A percentile compares a stretch with the other conserved stretches of the same genome.
phyloP scores from a whole-genome alignment of 1,284 basidiomycete species.

The Earliella scabrosa region DNA sequence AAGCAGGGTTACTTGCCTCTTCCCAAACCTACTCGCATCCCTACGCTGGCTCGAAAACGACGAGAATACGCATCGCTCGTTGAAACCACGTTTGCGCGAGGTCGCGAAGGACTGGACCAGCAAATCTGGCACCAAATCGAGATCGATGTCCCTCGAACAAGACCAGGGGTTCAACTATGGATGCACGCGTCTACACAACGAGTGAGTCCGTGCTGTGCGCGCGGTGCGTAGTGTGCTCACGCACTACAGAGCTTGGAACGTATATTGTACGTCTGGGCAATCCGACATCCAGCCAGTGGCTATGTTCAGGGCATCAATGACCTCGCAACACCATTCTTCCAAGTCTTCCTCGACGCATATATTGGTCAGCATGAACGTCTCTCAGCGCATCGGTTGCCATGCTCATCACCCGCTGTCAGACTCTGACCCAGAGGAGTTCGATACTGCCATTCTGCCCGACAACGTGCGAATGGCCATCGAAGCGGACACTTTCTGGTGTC shows the following conservation, averaged over 20 bases:
- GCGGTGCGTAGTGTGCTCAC: too few relatives aligned
- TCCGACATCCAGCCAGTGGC: constrained; percentile 93
- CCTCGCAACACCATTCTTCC: constrained; percentile 93
- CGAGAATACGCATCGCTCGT: constrained; percentile 92
- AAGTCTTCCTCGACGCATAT: constrained; percentile 91
- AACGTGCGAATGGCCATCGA: constrained; percentile 83
- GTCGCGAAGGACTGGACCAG: constrained; percentile 83
- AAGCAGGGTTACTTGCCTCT: constrained; percentile 92
- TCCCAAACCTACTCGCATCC: constrained; percentile 75
- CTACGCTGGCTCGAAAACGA: constrained; percentile 87
- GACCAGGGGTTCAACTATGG: constrained; percentile 92
- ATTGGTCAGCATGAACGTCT: constrained; percentile 61
- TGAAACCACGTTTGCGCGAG: constrained; percentile 89
- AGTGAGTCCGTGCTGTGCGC: constrained; percentile 54
- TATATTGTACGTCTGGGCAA: constrained; percentile 97
- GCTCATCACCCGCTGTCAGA: constrained; percentile 47
- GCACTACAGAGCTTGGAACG: constrained; percentile 79
- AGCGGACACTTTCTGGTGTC: constrained; percentile 97
- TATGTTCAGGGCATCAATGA: constrained; percentile 99
- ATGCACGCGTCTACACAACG: constrained; percentile 87
- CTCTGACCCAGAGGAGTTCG: constrained; percentile 86
- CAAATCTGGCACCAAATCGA: constrained; percentile 99
- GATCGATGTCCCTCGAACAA: constrained; percentile 93
- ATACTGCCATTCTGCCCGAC: constrained; percentile 75
- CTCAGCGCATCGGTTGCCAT: constrained; percentile 1